These are phyloP conservation scores for Abelmoschus esculentus DNA, from an alignment of 345 rosid species.

Conservation along the genomic window DNA sequence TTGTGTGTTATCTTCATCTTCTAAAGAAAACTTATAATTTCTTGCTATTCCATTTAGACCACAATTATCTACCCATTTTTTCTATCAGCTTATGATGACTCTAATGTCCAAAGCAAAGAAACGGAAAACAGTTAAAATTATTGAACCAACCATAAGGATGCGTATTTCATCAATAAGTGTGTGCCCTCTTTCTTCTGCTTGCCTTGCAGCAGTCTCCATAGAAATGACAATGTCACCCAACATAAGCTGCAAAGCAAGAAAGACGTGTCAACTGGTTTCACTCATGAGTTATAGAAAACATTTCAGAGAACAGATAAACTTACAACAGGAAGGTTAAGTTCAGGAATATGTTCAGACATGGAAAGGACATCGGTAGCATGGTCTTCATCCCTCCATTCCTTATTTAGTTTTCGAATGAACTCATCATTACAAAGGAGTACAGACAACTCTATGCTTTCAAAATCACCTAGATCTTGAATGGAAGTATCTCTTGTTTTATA, in stretches of 20 bases:
- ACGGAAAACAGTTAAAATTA: background rate
- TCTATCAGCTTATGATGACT: background rate
- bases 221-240: conserved; percentile 93
- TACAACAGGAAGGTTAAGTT: conserved; percentile 75
- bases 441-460: conserved; percentile 64
- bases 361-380: conserved; percentile 95
- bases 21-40: background rate
- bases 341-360: conserved; percentile 79
- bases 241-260: conserved; percentile 66
- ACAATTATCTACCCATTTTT: background rate
- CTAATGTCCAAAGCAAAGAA: conserved; percentile 3
- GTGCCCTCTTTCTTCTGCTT: conserved; percentile 90
- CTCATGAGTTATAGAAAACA: background rate
- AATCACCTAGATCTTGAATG: conserved; percentile 60
- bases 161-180: conserved; percentile 87
- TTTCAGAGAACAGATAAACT: conserved; percentile 14
- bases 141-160: conserved; percentile 57
- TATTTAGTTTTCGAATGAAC: conserved; percentile 73
- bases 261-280: conserved; percentile 4
- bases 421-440: conserved; percentile 80
- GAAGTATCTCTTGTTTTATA: conserved; percentile 68
- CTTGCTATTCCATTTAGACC: background rate
- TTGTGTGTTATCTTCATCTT: background rate
- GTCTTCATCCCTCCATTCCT: conserved; percentile 95
- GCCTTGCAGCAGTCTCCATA: conserved; percentile 84